Evolutionary conservation across 108 stramenopile genomes (phyloP).

Genomic region (Cyclotella cryptica): DNA sequence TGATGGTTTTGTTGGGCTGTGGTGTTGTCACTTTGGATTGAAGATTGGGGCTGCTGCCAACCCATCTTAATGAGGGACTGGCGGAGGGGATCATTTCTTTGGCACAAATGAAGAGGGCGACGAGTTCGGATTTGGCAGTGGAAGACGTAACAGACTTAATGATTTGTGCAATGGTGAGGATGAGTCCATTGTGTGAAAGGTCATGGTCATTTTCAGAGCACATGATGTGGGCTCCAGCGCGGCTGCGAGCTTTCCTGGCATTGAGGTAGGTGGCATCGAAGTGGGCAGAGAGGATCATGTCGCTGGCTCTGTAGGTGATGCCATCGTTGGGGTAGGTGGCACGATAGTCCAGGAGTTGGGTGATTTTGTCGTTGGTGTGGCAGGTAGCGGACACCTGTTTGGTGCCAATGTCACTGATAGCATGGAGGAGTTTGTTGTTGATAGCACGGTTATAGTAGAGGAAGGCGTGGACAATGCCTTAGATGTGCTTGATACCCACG

Average conservation of each 20-base stretch:
- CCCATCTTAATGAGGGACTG: neutral
- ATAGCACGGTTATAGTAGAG: neutral
- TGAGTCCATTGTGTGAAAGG: neutral
- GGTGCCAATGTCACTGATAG: neutral
- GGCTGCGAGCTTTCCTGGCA: neutral
- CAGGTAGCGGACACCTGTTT: neutral
- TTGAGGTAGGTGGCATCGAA: neutral
- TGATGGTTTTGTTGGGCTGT: conserved; percentile 4
- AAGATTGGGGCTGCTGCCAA: neutral
- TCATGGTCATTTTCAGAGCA: neutral
- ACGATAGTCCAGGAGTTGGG: neutral
- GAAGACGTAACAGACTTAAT: neutral
- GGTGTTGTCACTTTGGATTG: conserved; percentile 5
- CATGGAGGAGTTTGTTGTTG: neutral
- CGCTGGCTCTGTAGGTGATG: conserved; percentile 3
- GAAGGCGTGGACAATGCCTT: neutral
- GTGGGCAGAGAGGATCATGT: neutral
- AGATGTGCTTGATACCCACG: neutral
- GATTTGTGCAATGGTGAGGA: neutral
- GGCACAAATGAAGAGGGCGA: neutral
- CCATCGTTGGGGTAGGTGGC: conserved; percentile 4
- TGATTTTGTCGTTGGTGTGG: neutral
- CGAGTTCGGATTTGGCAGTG: neutral
- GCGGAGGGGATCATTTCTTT: neutral
- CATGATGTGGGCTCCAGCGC: neutral